phyloP scores from a whole-genome alignment of 176 grass and related monocot genomes.

The Guadua angustifolia region DNA sequence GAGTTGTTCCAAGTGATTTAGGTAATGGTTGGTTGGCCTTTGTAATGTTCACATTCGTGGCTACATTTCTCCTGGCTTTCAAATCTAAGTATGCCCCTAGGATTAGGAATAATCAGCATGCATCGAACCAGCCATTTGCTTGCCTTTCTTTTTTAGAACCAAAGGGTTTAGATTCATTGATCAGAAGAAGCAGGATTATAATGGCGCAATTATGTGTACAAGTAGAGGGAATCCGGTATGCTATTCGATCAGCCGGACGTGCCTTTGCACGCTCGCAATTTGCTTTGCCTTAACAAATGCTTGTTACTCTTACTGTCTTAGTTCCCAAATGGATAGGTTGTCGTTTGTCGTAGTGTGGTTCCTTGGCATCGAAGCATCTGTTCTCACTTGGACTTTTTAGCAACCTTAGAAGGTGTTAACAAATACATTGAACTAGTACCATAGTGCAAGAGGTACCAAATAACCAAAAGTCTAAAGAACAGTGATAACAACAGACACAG shows the following conservation, averaged over 20 bases:
- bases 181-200: no score
- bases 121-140: not conserved
- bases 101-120: not conserved
- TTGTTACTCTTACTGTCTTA: not conserved
- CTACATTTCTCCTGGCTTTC: not conserved
- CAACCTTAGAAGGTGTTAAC: no score
- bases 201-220: no score
- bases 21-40: slow-evolving; percentile 4
- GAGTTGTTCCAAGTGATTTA: slow-evolving; percentile 14
- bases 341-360: not conserved
- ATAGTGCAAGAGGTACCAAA: no score
- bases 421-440: no score
- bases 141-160: not conserved
- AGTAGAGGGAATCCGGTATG: no score
- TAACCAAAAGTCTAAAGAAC: no score
- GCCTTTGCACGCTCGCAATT: not conserved
- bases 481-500: no score
- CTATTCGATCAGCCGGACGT: not conserved
- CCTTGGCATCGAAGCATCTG: slow-evolving; percentile 22
- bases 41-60: not conserved
- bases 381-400: not conserved
- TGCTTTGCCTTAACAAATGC: not conserved
- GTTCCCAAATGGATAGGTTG: not conserved
- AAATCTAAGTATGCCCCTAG: not conserved
- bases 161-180: not conserved